phyloP scores from a whole-genome alignment of 768 basidiomycete species.

The Lactarius quietus region DNA sequence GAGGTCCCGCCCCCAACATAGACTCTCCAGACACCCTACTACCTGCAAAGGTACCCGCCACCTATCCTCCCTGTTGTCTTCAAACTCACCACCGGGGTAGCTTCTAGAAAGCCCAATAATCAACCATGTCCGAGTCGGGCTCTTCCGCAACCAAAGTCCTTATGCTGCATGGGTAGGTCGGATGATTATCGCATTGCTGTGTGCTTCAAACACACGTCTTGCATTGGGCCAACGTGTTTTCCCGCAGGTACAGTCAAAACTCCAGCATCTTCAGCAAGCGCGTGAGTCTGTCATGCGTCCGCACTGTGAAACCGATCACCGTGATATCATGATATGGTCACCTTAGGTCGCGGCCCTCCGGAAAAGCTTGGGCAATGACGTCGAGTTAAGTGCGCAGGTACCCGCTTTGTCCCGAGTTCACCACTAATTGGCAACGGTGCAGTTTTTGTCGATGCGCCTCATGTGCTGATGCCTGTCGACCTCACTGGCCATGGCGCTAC shows the following conservation, averaged over 20 bases:
- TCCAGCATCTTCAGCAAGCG: slow-evolving; percentile 64
- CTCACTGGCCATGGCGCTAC: slow-evolving; percentile 36
- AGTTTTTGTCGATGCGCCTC: slow-evolving; percentile 77
- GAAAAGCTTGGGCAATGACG: slow-evolving; percentile 55
- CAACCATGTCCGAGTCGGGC: slow-evolving; percentile 11
- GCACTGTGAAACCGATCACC: not conserved
- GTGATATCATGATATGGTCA: not conserved
- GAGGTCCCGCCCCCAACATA: not conserved
- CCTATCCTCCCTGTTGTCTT: not conserved
- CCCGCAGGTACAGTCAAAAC: slow-evolving; percentile 60
- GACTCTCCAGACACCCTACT: not conserved
- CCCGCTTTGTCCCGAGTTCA: not conserved
- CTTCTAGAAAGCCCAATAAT: not conserved
- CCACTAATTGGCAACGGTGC: not conserved
- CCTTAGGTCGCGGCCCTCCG: slow-evolving; percentile 64
- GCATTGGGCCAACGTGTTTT: not conserved
- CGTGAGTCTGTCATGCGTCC: slow-evolving; percentile 37
- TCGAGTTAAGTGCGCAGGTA: slow-evolving; percentile 56
- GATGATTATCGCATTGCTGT: not conserved
- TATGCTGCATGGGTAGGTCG: slow-evolving; percentile 22
- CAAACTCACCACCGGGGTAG: not conserved
- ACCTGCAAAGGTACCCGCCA: not conserved
- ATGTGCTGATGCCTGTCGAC: slow-evolving; percentile 64
- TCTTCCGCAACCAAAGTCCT: slow-evolving; percentile 12
- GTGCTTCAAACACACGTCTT: not conserved